Evolutionary conservation across 352 stramenopile species (phyloP).

Genomic region (Pythium aquatile): DNA sequence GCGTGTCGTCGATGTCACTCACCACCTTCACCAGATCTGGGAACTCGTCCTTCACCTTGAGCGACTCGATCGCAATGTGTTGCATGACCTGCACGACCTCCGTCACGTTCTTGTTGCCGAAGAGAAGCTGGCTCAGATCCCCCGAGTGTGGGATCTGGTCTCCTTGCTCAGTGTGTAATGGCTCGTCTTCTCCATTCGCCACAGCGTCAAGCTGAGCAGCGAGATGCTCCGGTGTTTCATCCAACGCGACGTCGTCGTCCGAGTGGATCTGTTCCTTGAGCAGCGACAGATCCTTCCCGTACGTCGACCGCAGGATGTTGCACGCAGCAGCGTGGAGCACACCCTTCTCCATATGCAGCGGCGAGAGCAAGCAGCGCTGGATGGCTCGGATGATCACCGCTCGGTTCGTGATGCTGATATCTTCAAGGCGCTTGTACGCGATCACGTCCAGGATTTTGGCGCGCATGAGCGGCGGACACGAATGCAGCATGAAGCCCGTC

Average conservation of each 20-base stretch:
- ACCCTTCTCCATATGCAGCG: slow-evolving; percentile 63
- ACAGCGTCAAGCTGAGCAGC: slow-evolving; percentile 10
- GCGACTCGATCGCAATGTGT: slow-evolving; percentile 75
- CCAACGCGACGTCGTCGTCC: slow-evolving; percentile 51
- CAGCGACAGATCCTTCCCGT: slow-evolving; percentile 63
- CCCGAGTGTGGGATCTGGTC: slow-evolving; percentile 61
- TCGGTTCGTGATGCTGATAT: slow-evolving; percentile 75
- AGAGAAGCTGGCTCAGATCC: slow-evolving; percentile 78
- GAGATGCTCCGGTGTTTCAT: slow-evolving; percentile 22
- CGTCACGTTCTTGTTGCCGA: slow-evolving; percentile 72
- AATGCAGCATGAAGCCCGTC: slow-evolving; percentile 85
- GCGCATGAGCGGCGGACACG: slow-evolving; percentile 55
- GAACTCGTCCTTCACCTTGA: slow-evolving; percentile 58
- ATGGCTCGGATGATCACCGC: slow-evolving; percentile 77
- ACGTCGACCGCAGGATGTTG: slow-evolving; percentile 70
- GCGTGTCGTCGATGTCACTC: slow-evolving; percentile 86
- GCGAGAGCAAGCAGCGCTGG: slow-evolving; percentile 71
- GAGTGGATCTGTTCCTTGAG: slow-evolving; percentile 80
- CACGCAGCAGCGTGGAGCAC: slow-evolving; percentile 65
- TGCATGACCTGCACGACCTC: slow-evolving; percentile 82
- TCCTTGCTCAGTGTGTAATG: neutral
- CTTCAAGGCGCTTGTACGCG: slow-evolving; percentile 52
- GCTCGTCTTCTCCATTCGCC: slow-evolving; percentile 15
- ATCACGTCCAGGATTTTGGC: slow-evolving; percentile 77
- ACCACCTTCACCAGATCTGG: slow-evolving; percentile 79